Evolutionary conservation across 164 flowering plant genomes (phyloP).

Genomic region (Hamamelis virginiana): DNA sequence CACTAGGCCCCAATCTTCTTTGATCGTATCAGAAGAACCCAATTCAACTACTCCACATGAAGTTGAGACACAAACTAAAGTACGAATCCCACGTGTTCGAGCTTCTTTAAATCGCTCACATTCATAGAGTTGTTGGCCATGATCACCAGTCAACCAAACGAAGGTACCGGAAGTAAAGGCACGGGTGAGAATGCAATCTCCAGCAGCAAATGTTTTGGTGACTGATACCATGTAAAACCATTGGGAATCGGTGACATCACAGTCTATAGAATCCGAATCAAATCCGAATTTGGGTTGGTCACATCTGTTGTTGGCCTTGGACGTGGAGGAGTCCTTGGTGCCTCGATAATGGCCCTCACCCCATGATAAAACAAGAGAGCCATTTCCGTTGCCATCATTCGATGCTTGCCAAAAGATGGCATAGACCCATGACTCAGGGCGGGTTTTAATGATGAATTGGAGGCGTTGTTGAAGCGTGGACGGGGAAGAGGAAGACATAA

Average conservation of each 20-base stretch:
- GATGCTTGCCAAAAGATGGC: constrained; percentile 37
- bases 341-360: constrained; percentile 30
- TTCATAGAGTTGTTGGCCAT: constrained; percentile 8
- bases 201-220: constrained; percentile 10
- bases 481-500: constrained; percentile 17
- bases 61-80: constrained; percentile 32
- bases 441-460: constrained; percentile 21
- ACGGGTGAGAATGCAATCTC: constrained; percentile 17
- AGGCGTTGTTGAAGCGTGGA: constrained; percentile 29
- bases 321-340: neutral
- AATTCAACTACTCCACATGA: constrained; percentile 30
- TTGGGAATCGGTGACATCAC: constrained; percentile 18
- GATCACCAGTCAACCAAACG: constrained; percentile 26
- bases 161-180: constrained; percentile 18
- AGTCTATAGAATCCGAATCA: constrained; percentile 7
- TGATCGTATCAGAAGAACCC: constrained; percentile 27
- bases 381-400: constrained; percentile 17
- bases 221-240: constrained; percentile 28
- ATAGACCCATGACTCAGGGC: constrained; percentile 35
- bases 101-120: constrained; percentile 35
- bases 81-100: constrained; percentile 23
- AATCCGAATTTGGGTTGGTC: constrained; percentile 4
- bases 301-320: neutral
- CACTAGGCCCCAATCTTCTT: constrained; percentile 24
- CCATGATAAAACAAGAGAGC: constrained; percentile 20